Percentiles rank a stretch among this genome's conserved stretches.
phyloP scores from a whole-genome alignment of 1,284 basidiomycete species.

The Sanghuangporus weigelae region DNA sequence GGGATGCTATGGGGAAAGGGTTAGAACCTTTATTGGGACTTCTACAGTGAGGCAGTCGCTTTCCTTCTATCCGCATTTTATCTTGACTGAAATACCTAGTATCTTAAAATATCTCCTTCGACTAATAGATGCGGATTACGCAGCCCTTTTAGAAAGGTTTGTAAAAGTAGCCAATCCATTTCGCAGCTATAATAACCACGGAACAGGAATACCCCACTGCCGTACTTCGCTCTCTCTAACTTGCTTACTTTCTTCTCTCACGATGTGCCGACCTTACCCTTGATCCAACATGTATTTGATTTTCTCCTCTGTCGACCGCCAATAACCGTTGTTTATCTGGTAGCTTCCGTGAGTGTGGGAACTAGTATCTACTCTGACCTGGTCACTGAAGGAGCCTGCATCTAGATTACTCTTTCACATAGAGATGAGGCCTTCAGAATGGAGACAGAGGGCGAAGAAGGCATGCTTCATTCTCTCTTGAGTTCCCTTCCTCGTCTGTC shows the following conservation, averaged over 20 bases:
- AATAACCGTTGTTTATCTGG: conserved; percentile 75
- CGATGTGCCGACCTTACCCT: conserved; percentile 77
- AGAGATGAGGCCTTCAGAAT: conserved; percentile 54
- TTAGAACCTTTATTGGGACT: conserved; percentile 84
- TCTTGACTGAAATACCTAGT: background rate
- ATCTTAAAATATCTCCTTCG: conserved; percentile 54
- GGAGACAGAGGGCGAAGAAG: conserved; percentile 63
- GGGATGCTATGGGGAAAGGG: conserved; percentile 85
- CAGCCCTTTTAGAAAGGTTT: conserved; percentile 61
- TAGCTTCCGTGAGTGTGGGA: conserved; percentile 59
- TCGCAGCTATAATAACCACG: conserved; percentile 8
- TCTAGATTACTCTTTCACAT: conserved; percentile 55
- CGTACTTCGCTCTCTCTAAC: conserved; percentile 87
- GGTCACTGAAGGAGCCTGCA: background rate
- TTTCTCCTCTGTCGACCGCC: conserved; percentile 82
- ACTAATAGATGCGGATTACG: conserved; percentile 67
- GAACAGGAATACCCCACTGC: conserved; percentile 55
- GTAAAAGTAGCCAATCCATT: conserved; percentile 21
- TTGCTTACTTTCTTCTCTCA: conserved; percentile 89
- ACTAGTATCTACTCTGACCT: background rate
- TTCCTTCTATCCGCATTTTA: conserved; percentile 1
- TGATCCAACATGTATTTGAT: conserved; percentile 87
- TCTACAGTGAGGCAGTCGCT: conserved; percentile 49
- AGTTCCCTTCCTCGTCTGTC: conserved; percentile 64
- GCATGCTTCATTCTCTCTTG: conserved; percentile 82